Evolutionary conservation across 2,329 filamentous ascomycete species (phyloP).

Genomic region (Berkeleyomyces rouxiae): DNA sequence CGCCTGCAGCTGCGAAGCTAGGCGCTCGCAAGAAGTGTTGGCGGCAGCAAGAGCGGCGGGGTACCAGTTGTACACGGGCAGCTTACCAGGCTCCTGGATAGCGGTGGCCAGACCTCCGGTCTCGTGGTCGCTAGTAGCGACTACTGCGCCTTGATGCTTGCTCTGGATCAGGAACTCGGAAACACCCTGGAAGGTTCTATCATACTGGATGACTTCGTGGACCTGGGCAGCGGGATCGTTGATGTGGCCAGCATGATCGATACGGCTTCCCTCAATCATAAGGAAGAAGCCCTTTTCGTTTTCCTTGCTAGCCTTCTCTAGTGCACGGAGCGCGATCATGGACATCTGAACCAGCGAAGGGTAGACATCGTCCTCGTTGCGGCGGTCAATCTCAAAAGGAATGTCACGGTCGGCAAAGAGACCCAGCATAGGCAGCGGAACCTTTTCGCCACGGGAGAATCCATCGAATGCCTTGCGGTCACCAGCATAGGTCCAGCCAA

Average conservation of each 20-base stretch:
- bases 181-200: constrained; percentile 67
- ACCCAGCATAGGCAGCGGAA: constrained; percentile 67
- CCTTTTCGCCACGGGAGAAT: constrained; percentile 47
- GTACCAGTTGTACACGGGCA: constrained; percentile 57
- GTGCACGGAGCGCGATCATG: constrained; percentile 57
- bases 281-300: constrained; percentile 92
- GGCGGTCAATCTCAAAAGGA: constrained; percentile 84
- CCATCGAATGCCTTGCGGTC: constrained; percentile 59
- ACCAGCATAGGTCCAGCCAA: constrained; percentile 64
- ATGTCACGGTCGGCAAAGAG: constrained; percentile 72
- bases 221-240: constrained; percentile 76
- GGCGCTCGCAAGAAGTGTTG: constrained; percentile 61
- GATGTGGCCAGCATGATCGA: constrained; percentile 82
- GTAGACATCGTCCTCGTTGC: constrained; percentile 60
- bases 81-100: constrained; percentile 41
- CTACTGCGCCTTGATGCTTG: constrained; percentile 58
- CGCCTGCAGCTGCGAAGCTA: constrained; percentile 42
- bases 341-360: constrained; percentile 89
- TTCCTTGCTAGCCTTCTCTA: constrained; percentile 65
- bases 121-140: constrained; percentile 89
- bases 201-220: constrained; percentile 88
- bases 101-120: constrained; percentile 78
- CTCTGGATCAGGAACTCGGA: constrained; percentile 68
- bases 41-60: constrained; percentile 59
- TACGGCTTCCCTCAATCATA: constrained; percentile 94